phyloP scores from a whole-genome alignment of 2,329 filamentous ascomycete genomes.

The Microdochium trichocladiopsis region DNA sequence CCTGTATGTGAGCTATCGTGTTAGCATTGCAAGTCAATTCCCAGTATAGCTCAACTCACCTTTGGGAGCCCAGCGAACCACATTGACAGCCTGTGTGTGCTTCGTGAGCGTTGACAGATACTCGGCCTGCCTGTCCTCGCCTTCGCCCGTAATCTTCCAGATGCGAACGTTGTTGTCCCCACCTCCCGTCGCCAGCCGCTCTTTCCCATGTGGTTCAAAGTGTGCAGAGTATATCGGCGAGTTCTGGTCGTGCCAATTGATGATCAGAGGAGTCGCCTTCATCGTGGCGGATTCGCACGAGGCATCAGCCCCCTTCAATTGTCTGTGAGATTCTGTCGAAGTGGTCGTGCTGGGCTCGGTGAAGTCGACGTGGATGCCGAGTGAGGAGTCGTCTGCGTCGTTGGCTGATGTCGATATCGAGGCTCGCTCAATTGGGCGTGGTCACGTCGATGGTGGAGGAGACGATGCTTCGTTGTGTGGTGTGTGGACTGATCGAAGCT shows the following conservation, averaged over 20 bases:
- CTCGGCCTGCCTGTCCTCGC: constrained; percentile 80
- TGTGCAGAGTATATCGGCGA: constrained; percentile 95
- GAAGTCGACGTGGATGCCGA: neutral
- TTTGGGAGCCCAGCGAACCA: constrained; percentile 91
- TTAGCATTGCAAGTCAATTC: neutral
- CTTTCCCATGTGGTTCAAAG: constrained; percentile 89
- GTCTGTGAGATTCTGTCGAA: constrained; percentile 4
- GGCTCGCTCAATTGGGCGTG: too few species aligned
- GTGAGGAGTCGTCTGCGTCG: too few species aligned
- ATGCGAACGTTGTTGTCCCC: constrained; percentile 94
- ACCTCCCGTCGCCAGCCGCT: constrained; percentile 84
- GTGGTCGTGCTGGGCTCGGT: constrained; percentile 5
- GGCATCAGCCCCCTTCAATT: constrained; percentile 6
- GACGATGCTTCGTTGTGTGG: too few species aligned
- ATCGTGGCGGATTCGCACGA: constrained; percentile 44
- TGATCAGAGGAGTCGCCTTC: constrained; percentile 94
- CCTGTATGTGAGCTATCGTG: constrained; percentile 41
- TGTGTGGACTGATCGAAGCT: too few species aligned
- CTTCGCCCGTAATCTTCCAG: constrained; percentile 82
- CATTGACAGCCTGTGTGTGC: constrained; percentile 96
- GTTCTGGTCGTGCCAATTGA: constrained; percentile 98
- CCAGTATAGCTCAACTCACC: constrained; percentile 46
- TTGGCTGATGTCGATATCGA: too few species aligned
- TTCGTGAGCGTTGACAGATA: constrained; percentile 89
- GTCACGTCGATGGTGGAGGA: too few species aligned